Conservation (phyloP, 1,284 basidiomycete genomes). For the Gymnopus androsaceus region DNA sequence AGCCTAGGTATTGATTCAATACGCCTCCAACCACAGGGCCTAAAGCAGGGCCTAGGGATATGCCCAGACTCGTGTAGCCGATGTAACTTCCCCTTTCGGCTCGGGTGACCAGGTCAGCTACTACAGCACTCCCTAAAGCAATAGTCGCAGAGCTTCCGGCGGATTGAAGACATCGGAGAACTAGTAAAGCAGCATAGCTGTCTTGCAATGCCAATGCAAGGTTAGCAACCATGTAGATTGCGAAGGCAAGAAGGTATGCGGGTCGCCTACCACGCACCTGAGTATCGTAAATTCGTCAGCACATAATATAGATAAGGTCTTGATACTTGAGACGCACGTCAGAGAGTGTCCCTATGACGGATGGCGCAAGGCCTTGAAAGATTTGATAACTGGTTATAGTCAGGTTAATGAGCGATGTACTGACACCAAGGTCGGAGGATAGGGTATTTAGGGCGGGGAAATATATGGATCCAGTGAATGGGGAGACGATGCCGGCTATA, state of each 20-base stretch:
- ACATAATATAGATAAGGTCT: too few species aligned
- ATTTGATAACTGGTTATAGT: slow-evolving; percentile 7
- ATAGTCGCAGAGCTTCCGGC: slow-evolving; percentile 1
- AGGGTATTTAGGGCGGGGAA: neutral
- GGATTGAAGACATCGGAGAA: slow-evolving; percentile 4
- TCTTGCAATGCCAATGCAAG: neutral
- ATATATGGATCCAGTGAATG: neutral
- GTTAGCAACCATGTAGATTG: neutral
- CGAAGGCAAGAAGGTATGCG: neutral
- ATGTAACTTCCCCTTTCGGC: neutral
- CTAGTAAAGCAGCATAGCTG: neutral
- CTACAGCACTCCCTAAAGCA: slow-evolving; percentile 4
- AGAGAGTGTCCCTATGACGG: neutral
- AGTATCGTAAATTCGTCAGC: too few species aligned
- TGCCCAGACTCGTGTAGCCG: neutral
- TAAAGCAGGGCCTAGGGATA: slow-evolving; percentile 2
- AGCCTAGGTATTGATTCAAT: neutral
- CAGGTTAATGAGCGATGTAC: slow-evolving; percentile 1
- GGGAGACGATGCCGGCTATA: neutral
- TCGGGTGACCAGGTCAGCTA: neutral
- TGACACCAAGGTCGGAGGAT: neutral
- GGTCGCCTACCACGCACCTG: slow-evolving; percentile 1
- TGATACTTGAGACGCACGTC: too few species aligned
- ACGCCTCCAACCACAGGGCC: slow-evolving; percentile 7
- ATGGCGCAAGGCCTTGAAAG: slow-evolving; percentile 11